Percentiles rank a stretch among this genome's conserved stretches.
phyloP scores from a whole-genome alignment of 805 yeast genomes.

The Yamadazyma endophytica region DNA sequence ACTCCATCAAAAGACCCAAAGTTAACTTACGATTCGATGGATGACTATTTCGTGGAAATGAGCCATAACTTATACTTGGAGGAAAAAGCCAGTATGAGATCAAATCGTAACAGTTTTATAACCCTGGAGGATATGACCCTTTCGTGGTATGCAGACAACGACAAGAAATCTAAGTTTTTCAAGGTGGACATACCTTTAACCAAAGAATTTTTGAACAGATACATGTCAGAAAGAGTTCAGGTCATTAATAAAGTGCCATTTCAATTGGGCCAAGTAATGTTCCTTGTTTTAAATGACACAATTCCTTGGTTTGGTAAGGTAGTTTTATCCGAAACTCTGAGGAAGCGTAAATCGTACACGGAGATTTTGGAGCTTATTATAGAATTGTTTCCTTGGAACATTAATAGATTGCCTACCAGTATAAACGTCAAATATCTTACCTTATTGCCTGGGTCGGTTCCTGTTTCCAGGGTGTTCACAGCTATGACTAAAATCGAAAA shows the following conservation, averaged over 20 bases:
- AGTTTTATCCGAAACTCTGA: conserved; percentile 28
- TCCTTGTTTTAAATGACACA: conserved; percentile 47
- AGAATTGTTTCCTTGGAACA: conserved; percentile 58
- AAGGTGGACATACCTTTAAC: conserved; percentile 40
- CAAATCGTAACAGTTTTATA: conserved; percentile 34
- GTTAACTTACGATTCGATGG: conserved; percentile 45
- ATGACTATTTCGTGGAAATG: conserved; percentile 54
- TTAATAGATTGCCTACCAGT: conserved; percentile 42
- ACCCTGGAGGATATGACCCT: conserved; percentile 42
- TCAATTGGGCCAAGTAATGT: conserved; percentile 52
- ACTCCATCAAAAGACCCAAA: conserved; percentile 37
- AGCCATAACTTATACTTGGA: conserved; percentile 61
- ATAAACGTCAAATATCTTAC: conserved; percentile 33
- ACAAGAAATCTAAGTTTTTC: conserved; percentile 35
- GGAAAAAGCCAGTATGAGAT: conserved; percentile 38
- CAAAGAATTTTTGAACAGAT: conserved; percentile 46
- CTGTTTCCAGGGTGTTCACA: conserved; percentile 57
- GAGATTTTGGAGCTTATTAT: conserved; percentile 42
- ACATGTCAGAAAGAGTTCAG: conserved; percentile 47
- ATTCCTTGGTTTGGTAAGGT: conserved; percentile 59
- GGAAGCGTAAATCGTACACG: conserved; percentile 18
- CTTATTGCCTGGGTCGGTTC: conserved; percentile 59
- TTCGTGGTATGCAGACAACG: conserved; percentile 48
- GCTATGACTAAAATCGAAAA: conserved; percentile 62
- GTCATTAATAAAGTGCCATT: conserved; percentile 59